Base-by-base conservation (phyloP, 2,329 filamentous ascomycete species). In the Moelleriella libera region DNA sequence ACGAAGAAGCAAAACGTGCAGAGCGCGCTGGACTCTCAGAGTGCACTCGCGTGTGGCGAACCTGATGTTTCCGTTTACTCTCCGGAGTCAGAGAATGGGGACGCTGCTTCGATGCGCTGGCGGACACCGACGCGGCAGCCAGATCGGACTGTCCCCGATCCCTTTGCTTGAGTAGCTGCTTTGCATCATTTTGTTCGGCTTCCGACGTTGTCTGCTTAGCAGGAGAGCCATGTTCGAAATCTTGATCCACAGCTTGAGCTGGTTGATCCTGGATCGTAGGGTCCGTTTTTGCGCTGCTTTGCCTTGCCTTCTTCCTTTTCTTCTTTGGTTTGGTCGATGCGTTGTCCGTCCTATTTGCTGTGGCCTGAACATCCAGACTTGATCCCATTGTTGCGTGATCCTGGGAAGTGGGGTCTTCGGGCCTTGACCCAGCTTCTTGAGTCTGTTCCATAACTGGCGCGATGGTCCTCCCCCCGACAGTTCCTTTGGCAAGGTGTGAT, bases 21-120 rank as follows among this genome's bases (percentile, higher is more conserved):
- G 74, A 78, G 34, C 83, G 75, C 29, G 69, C 73, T n/a, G 83
- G 83, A 53, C 83, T 88, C 53, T 68, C 69, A 1, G 75, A 78
- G 28, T 63, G 63, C 2, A 69, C 65, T 5, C 73, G 63, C 21
- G 58, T 57, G 41, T 53, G 58, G 6, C 53, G 52, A 41, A 51
- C 30, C 21, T 45, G 29, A 56, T 48, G 49, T 29, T 50, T 40
- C n/a, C 49, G 40, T 43, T 46, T 44, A 51, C 47, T 39, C 5
- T 51, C 41, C 1, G 30, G 39, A 1, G 7, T 44, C 21, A 30
- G 28, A 29, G n/a, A 11, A 6, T 32, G 39, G 11, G 45, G 4
- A 11, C 45, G 49, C 4, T 11, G 40, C 7, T 37, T 42, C 21
- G 30, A 29, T 14, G 10, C 21, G 11, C 62, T 60, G 8, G 65